Evolutionary conservation across 768 basidiomycete species (phyloP), one percentile per base, ranked within the genome.

Genomic region (Macrolepiota fuliginosa): DNA sequence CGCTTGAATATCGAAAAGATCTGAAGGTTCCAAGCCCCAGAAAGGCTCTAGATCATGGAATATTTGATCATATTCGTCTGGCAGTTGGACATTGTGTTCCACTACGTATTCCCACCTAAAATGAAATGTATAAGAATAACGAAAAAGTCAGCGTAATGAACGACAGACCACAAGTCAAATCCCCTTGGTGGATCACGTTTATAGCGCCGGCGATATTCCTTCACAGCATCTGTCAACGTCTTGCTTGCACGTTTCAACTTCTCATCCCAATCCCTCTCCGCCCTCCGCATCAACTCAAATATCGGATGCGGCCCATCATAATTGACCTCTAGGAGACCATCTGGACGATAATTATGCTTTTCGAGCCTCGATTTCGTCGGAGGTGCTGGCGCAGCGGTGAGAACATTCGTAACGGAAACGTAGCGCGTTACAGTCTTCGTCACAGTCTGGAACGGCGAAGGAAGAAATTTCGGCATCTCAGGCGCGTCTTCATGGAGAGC

Each of bases 41-140:
- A 92, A 97, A 0, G 93, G 92, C 54, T 87, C 86, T 3, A 98
- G 76, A 69, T 96, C 94, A 50, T 83, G 76, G 52, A 80, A 69
- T 32, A 96, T 84, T 27, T 79, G 78, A 67, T 92, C 92, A 66
- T 93, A 96, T 72, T 96, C 95, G 70, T 98, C 95, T 4, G 89
- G 82, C 58, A 96, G 85, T 67, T 87, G 85, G 25, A 92, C 86
- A 17, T 84, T 75, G 72, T 94, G 83, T 53, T 86, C 79, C 68
- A 79, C 76, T n/a, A 85, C 91, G 70, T 80, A 82, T 42, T 75
- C 65, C 80, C 80, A 83, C 82, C 81, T 81, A 40, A 6, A n/a
- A 29, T 12, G 32, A 47, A 6, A 45, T 22, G 24, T 36, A 40
- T 29, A 3, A 35, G 32, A 7, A 35, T 12, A 39, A 36, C 17